Evolutionary conservation across 2,329 filamentous ascomycete genomes (phyloP).

Genomic region (Clarireedia paspali): DNA sequence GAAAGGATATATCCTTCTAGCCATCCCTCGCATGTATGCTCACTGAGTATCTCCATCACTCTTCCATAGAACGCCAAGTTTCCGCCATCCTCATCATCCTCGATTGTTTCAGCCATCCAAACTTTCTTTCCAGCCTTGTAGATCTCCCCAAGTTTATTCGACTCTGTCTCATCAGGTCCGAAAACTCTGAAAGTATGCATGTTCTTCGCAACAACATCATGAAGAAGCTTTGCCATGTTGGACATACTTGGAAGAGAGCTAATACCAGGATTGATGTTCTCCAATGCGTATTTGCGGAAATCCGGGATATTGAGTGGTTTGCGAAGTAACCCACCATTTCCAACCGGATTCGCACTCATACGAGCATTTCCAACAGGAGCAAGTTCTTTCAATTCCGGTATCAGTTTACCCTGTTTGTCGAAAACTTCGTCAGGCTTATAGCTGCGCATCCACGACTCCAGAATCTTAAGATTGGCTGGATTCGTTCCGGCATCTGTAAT

Average conservation of each 20-base stretch:
- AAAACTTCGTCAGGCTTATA: conserved; percentile 71
- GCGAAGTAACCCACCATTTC: conserved; percentile 61
- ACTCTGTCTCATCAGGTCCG: conserved; percentile 74
- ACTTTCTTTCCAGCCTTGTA: conserved; percentile 72
- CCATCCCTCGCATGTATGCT: conserved; percentile 76
- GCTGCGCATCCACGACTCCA: conserved; percentile 71
- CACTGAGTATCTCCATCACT: conserved; percentile 79
- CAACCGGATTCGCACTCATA: conserved; percentile 72
- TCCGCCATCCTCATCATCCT: conserved; percentile 67
- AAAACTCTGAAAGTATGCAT: conserved; percentile 65
- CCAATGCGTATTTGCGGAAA: conserved; percentile 59
- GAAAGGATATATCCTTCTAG: conserved; percentile 71
- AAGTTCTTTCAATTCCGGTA: conserved; percentile 53
- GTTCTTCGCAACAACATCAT: conserved; percentile 60
- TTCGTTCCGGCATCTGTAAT: conserved; percentile 63
- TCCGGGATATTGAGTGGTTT: conserved; percentile 63
- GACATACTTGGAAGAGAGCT: conserved; percentile 56
- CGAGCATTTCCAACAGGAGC: conserved; percentile 58
- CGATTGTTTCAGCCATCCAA: conserved; percentile 72
- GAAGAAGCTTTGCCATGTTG: conserved; percentile 60
- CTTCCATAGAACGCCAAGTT: conserved; percentile 61
- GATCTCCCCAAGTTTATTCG: conserved; percentile 66
- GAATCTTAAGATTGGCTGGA: conserved; percentile 54
- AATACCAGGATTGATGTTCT: conserved; percentile 52
- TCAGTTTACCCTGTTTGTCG: conserved; percentile 53